These are phyloP conservation scores for Kwoniella sp. DNA, from an alignment of 768 basidiomycete species.

Conservation along the genomic window DNA sequence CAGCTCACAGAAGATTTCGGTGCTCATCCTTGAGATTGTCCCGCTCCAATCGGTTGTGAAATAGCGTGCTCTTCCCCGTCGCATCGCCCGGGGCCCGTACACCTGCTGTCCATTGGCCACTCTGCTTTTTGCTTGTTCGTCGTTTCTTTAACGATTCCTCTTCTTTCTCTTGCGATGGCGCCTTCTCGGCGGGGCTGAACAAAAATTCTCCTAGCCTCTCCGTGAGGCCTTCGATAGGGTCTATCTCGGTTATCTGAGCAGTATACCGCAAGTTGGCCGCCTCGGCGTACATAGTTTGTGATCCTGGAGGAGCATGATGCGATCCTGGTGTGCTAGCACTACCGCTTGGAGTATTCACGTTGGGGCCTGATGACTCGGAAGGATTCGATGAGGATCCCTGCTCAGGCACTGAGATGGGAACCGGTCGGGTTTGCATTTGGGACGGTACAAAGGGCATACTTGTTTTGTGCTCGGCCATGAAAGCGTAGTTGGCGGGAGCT, in stretches of 20 bases:
- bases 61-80: constrained; percentile 4
- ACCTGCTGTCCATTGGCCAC: constrained; percentile 12
- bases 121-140: constrained; percentile 13
- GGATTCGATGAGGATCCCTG: background rate
- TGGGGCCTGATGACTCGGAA: constrained; percentile 11
- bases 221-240: constrained; percentile 36
- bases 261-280: constrained; percentile 20
- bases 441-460: background rate
- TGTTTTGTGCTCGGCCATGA: background rate
- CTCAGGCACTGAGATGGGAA: background rate
- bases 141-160: constrained; percentile 15
- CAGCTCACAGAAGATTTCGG: constrained; percentile 37
- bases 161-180: background rate
- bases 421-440: background rate
- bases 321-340: constrained; percentile 14
- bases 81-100: background rate
- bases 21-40: constrained; percentile 41
- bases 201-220: constrained; percentile 46
- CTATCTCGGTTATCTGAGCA: constrained; percentile 6
- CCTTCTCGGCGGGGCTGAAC: constrained; percentile 25
- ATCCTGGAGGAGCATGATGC: constrained; percentile 11
- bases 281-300: constrained; percentile 11
- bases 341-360: constrained; percentile 5
- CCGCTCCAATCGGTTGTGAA: constrained; percentile 25
- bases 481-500: background rate